phyloP scores from a whole-genome alignment of 2,329 filamentous ascomycete genomes.

The Monilinia vaccinii-corymbosi region DNA sequence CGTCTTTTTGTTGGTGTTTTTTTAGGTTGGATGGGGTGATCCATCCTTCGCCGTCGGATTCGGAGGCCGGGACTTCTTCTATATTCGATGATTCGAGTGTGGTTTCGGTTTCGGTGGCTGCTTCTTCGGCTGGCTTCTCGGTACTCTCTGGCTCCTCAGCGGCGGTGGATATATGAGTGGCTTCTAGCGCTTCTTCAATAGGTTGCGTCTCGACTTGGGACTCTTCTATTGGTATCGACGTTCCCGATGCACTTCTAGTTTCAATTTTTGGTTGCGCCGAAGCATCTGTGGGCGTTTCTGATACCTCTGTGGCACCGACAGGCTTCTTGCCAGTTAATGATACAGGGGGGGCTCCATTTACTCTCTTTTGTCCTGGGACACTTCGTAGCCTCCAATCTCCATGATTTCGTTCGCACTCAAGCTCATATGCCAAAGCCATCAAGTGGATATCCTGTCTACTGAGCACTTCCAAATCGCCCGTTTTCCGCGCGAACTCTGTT shows the following conservation, averaged over 20 bases:
- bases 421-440: conserved; percentile 81
- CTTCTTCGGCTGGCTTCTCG: conserved; percentile 12
- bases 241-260: conserved; percentile 24
- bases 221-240: conserved; percentile 17
- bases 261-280: conserved; percentile 12
- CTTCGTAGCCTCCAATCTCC: conserved; percentile 79
- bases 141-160: not conserved
- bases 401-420: conserved; percentile 87
- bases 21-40: conserved; percentile 91
- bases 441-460: conserved; percentile 85
- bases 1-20: conserved; percentile 66
- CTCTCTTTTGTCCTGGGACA: conserved; percentile 65
- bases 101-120: conserved; percentile 4
- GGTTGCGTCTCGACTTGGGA: conserved; percentile 20
- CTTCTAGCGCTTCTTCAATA: conserved; percentile 19
- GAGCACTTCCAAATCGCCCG: conserved; percentile 80
- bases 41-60: conserved; percentile 60
- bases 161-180: conserved; percentile 2
- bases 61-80: conserved; percentile 20
- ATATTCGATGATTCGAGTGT: conserved; percentile 7
- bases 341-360: conserved; percentile 55
- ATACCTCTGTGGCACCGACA: conserved; percentile 5
- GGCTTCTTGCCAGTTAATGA: conserved; percentile 25
- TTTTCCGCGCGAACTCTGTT: conserved; percentile 76
- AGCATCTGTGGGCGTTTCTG: not conserved